These are phyloP conservation scores for Trichosporon inkin DNA, from an alignment of 1,284 basidiomycete genomes.

Conservation along the genomic window DNA sequence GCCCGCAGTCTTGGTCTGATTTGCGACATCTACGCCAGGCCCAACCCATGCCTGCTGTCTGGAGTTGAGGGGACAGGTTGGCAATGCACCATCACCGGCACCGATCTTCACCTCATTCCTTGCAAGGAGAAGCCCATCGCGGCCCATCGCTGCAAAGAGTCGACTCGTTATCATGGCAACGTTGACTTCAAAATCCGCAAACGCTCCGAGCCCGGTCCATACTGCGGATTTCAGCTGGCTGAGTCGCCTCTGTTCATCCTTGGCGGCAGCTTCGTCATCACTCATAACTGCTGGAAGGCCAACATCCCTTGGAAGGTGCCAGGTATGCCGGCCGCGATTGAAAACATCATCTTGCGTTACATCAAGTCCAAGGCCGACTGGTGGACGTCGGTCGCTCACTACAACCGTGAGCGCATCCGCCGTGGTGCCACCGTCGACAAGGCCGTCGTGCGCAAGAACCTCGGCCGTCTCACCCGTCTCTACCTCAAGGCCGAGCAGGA, in stretches of 20 bases:
- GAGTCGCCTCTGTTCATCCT: conserved; percentile 1
- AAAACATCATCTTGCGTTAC: conserved; percentile 98
- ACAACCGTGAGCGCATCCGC: conserved; percentile 56
- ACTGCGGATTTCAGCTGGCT: neutral
- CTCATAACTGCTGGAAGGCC: conserved; percentile 92
- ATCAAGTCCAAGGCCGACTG: conserved; percentile 99
- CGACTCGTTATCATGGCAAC: neutral
- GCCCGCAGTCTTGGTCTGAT: neutral
- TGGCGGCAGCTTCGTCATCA: neutral
- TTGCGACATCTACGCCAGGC: neutral
- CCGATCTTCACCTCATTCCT: neutral
- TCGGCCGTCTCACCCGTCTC: conserved; percentile 58
- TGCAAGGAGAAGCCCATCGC: neutral
- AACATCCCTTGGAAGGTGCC: conserved; percentile 65
- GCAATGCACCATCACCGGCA: neutral
- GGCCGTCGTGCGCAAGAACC: conserved; percentile 64
- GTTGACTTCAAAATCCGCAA: neutral
- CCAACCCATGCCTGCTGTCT: too few relatives aligned
- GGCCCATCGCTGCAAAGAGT: neutral
- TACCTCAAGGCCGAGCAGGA: conserved; percentile 98
- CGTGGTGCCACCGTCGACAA: conserved; percentile 98
- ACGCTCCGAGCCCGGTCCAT: neutral
- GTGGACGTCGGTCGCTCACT: conserved; percentile 86
- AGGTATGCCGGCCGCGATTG: conserved; percentile 75
- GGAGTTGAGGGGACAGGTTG: too few relatives aligned